These are phyloP conservation scores for Hibiscus mutabilis DNA, from an alignment of 345 rosid species.

Conservation along the genomic window DNA sequence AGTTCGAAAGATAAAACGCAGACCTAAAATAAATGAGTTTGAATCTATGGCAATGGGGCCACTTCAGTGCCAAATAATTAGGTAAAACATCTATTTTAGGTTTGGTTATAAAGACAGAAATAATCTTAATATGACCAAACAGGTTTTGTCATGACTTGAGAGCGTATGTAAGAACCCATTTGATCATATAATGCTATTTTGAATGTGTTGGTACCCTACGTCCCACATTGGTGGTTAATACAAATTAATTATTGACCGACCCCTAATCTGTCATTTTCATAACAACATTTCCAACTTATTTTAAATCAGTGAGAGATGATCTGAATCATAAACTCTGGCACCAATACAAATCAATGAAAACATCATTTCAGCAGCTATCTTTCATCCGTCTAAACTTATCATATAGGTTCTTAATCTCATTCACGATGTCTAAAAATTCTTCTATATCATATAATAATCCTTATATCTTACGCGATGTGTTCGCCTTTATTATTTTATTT, in stretches of 20 bases:
- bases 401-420: no score
- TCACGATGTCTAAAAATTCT: no score
- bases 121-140: neutral
- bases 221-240: neutral
- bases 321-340: slow-evolving; percentile 4
- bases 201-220: neutral
- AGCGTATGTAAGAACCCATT: neutral
- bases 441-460: no score
- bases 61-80: neutral
- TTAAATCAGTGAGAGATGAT: neutral
- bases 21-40: neutral
- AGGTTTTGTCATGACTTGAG: neutral
- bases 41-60: neutral
- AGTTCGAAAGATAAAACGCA: no score
- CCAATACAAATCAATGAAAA: slow-evolving; percentile 37
- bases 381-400: neutral
- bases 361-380: slow-evolving; percentile 46
- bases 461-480: no score
- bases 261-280: slow-evolving; percentile 13
- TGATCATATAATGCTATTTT: neutral
- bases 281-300: neutral
- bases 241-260: neutral
- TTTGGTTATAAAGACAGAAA: neutral
- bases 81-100: neutral
- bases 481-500: no score